Conservation (phyloP, 352 stramenopile genomes). For the Globisporangium takayamanum region DNA sequence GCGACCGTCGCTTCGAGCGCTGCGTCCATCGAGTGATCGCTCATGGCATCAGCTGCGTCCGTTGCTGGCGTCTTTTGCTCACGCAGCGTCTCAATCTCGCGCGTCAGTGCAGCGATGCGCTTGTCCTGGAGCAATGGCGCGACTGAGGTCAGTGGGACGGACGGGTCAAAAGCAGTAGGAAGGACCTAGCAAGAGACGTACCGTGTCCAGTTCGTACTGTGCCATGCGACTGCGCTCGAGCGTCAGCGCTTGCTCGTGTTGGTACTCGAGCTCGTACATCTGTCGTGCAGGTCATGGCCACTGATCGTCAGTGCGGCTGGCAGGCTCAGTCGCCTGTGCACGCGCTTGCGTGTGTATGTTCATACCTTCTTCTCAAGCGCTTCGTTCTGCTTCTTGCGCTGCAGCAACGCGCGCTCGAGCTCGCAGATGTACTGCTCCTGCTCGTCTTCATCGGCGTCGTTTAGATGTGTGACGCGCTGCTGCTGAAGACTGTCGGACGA, state of each 20-base stretch:
- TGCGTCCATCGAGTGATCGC: no score
- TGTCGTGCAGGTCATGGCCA: slow-evolving; percentile 9
- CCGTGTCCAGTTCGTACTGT: background rate
- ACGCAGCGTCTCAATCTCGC: slow-evolving; percentile 5
- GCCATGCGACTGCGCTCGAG: slow-evolving; percentile 1
- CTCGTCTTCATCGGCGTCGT: slow-evolving; percentile 37
- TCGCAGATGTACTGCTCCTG: slow-evolving; percentile 79
- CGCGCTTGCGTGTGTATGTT: background rate
- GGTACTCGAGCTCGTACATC: slow-evolving; percentile 17
- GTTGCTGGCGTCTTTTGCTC: background rate
- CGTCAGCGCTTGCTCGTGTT: slow-evolving; percentile 1
- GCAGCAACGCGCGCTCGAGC: slow-evolving; percentile 61
- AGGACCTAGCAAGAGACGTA: background rate
- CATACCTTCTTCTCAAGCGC: slow-evolving; percentile 38
- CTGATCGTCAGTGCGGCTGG: background rate
- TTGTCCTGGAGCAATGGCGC: background rate
- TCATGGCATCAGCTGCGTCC: no score
- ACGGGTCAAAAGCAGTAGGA: background rate
- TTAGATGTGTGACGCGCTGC: background rate
- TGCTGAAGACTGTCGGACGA: background rate
- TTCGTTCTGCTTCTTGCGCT: slow-evolving; percentile 74
- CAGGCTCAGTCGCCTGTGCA: background rate
- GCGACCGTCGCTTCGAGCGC: slow-evolving; percentile 5
- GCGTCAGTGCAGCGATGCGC: slow-evolving; percentile 4
- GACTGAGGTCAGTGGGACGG: no score